Base-by-base conservation (phyloP, 345 rosid species). In the Crucihimalaya himalaica region DNA sequence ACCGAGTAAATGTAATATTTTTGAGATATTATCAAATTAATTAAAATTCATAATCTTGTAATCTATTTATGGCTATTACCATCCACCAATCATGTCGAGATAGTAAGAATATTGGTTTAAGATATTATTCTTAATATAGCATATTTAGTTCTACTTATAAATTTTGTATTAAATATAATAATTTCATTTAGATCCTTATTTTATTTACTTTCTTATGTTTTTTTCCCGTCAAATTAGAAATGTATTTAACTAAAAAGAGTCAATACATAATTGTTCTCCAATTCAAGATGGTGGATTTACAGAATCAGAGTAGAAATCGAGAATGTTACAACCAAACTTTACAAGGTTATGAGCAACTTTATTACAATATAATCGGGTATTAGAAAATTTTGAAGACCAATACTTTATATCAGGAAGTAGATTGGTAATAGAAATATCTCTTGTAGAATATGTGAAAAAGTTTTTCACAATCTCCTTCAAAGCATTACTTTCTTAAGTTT, bases 1-100 rank as follows among this genome's bases (percentile, higher is more conserved):
- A 73, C 71, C 3, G 50, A 73, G 58, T 65, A 12, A n/a, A 21
- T 65, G 42, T 32, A 8, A 47, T 27, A 51, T 27, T 54, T 43
- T 55, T 13, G 13, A 50, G 21, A 66, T 50, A 51, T 71, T 39
- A 13, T 71, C 19, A 13, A 40, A 13, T 37, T 61, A 61, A 12
- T 61, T 37, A 21, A 48, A 16, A 16, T 25, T 48, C 20, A 19
- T 60, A 37, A 47, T 32, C 39, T 14, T 21, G 37, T 47, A 12
- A 46, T 31, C 48, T 59, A 18, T 28, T 45, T 27, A 63, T 45
- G 40, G 21, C 7, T 21, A 14, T 9, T 28, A 2, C 27, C 32
- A 8, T 14, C 25, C 9, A 8, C 8, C 16, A 53, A 53, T 5
- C 19, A 54, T 68, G 8, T 43, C 32, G 56, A 69, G 39, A 43